A percentile compares a stretch with the other conserved stretches of the same genome.
Conservation (phyloP, 495 filamentous ascomycete species). For the Amphirosellinia nigrospora region DNA sequence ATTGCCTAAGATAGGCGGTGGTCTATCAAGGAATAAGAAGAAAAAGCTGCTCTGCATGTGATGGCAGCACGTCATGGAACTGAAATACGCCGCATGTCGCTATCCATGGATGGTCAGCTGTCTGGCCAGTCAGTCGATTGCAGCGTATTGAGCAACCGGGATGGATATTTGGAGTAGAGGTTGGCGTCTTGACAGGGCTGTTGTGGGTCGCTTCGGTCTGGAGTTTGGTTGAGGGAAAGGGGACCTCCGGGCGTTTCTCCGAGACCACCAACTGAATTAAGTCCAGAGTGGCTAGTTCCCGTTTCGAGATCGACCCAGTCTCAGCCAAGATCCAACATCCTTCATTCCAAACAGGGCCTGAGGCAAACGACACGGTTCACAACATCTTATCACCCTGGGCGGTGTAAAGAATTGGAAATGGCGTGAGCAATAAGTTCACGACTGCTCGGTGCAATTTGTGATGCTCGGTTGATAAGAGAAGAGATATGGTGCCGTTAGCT, state of each 20-base stretch:
- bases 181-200: not conserved
- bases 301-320: not conserved
- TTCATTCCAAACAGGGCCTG: not conserved
- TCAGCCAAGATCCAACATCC: not conserved
- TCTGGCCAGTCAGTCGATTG: not conserved
- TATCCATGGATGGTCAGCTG: not conserved
- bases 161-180: not conserved
- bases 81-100: not conserved
- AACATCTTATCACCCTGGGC: not conserved
- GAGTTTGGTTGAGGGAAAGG: not conserved
- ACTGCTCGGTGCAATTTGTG: not conserved
- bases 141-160: not conserved
- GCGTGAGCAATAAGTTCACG: not conserved
- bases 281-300: not conserved
- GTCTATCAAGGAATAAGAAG: not conserved
- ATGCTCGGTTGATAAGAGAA: conserved; percentile 10
- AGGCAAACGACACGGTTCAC: not conserved
- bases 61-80: not conserved
- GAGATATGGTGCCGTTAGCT: conserved; percentile 1
- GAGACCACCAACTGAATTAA: not conserved
- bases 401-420: not conserved
- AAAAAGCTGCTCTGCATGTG: not conserved
- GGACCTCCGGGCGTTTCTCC: conserved; percentile 8
- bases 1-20: not conserved
- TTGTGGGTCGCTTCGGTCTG: conserved; percentile 11